Evolutionary conservation across 2,329 filamentous ascomycete species (phyloP).

Genomic region (Colletotrichum lini): DNA sequence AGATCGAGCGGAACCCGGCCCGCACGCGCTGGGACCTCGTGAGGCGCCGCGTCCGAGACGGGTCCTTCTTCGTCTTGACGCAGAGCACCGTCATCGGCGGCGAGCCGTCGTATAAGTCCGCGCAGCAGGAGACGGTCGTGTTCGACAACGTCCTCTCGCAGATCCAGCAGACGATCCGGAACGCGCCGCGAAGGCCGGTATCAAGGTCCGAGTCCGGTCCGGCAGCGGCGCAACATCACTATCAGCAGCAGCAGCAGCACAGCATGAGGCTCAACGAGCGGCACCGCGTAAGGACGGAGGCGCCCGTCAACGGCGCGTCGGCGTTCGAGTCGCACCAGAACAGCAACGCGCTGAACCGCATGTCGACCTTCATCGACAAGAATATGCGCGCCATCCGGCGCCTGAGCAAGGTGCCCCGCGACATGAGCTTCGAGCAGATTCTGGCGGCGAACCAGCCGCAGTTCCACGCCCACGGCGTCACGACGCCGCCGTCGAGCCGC

Average conservation of each 20-base stretch:
- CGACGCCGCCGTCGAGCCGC: conserved; percentile 53
- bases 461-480: conserved; percentile 30
- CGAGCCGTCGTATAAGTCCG: conserved; percentile 47
- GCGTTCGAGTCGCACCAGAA: conserved; percentile 60
- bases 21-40: conserved; percentile 67
- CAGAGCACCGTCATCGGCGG: conserved; percentile 52
- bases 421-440: conserved; percentile 52
- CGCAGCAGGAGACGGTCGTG: conserved; percentile 54
- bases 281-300: conserved; percentile 55
- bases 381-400: conserved; percentile 60
- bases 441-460: conserved; percentile 46
- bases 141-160: conserved; percentile 63
- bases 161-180: conserved; percentile 54
- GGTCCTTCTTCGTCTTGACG: conserved; percentile 66
- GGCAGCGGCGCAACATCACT: conserved; percentile 23
- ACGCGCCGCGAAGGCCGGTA: conserved; percentile 39
- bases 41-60: conserved; percentile 62
- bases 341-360: conserved; percentile 58
- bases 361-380: conserved; percentile 60
- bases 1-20: conserved; percentile 67
- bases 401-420: conserved; percentile 56
- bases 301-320: conserved; percentile 52
- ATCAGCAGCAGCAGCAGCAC: conserved; percentile 16
- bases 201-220: conserved; percentile 31
- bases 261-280: conserved; percentile 56